Percentiles rank a stretch among this genome's conserved stretches.
phyloP scores from a whole-genome alignment of 768 basidiomycete genomes.

The Clitopilus hobsonii region DNA sequence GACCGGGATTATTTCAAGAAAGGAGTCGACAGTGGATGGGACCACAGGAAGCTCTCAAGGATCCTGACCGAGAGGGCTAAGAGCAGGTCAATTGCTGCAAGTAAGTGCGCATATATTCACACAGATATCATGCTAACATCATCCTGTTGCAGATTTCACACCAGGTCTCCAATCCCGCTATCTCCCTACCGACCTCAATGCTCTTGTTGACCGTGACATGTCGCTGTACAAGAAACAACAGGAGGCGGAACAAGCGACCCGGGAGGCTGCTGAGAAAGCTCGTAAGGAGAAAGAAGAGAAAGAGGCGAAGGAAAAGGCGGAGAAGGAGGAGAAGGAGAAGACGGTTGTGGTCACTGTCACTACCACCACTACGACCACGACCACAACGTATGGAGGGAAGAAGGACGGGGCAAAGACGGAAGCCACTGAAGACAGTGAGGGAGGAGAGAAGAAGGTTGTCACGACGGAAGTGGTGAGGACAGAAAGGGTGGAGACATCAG shows the following conservation, averaged over 20 bases:
- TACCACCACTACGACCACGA: constrained; percentile 15
- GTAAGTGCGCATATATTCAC: constrained; percentile 22
- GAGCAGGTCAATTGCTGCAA: constrained; percentile 41
- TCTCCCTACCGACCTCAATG: constrained; percentile 28
- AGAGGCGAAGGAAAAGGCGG: constrained; percentile 16
- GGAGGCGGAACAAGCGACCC: constrained; percentile 15
- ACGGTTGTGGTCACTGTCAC: constrained; percentile 18
- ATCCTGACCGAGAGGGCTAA: constrained; percentile 39
- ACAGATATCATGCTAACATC: background rate
- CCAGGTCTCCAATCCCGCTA: constrained; percentile 25
- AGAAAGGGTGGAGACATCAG: too few species aligned
- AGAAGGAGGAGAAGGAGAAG: constrained; percentile 19
- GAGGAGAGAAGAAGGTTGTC: background rate
- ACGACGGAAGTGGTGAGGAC: background rate
- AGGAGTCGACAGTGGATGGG: constrained; percentile 25
- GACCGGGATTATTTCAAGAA: constrained; percentile 19
- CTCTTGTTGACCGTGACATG: constrained; percentile 30
- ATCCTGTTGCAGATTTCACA: constrained; percentile 23
- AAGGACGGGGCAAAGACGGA: constrained; percentile 15
- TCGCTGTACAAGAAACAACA: constrained; percentile 26
- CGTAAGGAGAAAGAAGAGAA: constrained; percentile 11
- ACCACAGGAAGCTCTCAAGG: constrained; percentile 33
- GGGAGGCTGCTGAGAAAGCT: constrained; percentile 10
- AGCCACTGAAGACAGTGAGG: constrained; percentile 12
- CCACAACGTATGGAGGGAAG: background rate